Evolutionary conservation across 768 basidiomycete genomes (phyloP).

Genomic region (Mycena galopus): DNA sequence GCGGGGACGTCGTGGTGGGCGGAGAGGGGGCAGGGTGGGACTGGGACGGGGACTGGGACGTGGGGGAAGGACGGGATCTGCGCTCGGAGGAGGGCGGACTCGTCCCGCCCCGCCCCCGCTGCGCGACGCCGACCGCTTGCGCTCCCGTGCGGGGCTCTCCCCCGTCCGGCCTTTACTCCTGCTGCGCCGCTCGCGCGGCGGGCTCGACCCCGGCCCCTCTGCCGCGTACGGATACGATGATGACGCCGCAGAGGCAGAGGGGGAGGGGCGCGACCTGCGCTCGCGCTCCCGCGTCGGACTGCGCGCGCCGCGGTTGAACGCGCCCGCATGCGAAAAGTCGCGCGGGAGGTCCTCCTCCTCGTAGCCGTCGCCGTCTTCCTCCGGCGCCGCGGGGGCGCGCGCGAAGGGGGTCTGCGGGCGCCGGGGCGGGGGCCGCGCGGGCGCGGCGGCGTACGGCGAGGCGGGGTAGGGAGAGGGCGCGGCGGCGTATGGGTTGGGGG

Average conservation of each 20-base stretch:
- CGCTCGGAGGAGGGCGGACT: not conserved
- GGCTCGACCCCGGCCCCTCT: no score
- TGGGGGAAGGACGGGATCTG: not conserved
- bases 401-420: constrained; percentile 5
- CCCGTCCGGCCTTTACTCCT: no score
- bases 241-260: no score
- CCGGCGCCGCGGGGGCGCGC: not conserved
- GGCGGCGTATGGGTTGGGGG: not conserved
- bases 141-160: no score
- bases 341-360: constrained; percentile 32
- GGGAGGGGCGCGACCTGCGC: no score
- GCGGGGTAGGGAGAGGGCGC: not conserved
- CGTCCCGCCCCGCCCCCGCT: no score
- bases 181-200: not conserved
- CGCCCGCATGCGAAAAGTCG: constrained; percentile 12
- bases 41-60: not conserved
- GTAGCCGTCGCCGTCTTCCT: constrained; percentile 27
- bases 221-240: no score
- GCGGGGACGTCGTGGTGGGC: no score
- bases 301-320: not conserved
- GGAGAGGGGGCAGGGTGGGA: no score
- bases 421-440: not conserved
- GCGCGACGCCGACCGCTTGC: no score
- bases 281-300: no score
- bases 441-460: not conserved